Conservation (phyloP, 495 filamentous ascomycete genomes). For the Neurospora sp. region DNA sequence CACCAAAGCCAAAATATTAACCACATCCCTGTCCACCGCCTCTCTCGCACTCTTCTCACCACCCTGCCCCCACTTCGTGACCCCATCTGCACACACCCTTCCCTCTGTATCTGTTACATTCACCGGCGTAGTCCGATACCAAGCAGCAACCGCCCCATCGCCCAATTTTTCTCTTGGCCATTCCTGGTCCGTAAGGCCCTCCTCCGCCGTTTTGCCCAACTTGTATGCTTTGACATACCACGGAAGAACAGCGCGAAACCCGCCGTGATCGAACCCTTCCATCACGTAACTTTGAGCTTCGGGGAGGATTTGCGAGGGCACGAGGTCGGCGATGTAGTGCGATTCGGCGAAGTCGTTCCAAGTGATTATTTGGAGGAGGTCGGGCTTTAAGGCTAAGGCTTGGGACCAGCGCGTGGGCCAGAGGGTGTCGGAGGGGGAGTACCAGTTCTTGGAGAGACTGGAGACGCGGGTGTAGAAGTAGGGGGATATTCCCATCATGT, state of each 20-base stretch:
- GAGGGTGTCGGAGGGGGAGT: conserved; percentile 52
- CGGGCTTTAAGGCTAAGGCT: conserved; percentile 37
- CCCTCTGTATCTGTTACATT: background rate
- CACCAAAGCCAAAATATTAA: conserved; percentile 1
- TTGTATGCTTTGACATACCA: conserved; percentile 34
- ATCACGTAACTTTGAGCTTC: no score
- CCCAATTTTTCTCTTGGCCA: conserved; percentile 16
- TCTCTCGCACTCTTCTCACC: background rate
- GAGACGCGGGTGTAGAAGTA: conserved; percentile 50
- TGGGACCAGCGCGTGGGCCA: conserved; percentile 63
- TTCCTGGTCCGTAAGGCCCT: conserved; percentile 22
- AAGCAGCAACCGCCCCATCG: conserved; percentile 1
- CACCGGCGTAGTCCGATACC: conserved; percentile 3
- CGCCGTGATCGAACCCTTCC: conserved; percentile 19
- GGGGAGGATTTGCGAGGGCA: conserved; percentile 17
- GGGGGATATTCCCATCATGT: conserved; percentile 64
- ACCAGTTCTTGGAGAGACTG: conserved; percentile 49
- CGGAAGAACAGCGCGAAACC: conserved; percentile 36
- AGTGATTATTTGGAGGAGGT: conserved; percentile 15
- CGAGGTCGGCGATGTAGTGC: conserved; percentile 38
- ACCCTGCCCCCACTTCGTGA: conserved; percentile 4
- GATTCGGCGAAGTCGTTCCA: conserved; percentile 34
- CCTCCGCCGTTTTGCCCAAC: conserved; percentile 14
- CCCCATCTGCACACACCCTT: conserved; percentile 3
- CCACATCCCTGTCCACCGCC: background rate